These are phyloP conservation scores for Apiospora malaysiana DNA, from an alignment of 2,329 filamentous ascomycete species.

Conservation along the genomic window DNA sequence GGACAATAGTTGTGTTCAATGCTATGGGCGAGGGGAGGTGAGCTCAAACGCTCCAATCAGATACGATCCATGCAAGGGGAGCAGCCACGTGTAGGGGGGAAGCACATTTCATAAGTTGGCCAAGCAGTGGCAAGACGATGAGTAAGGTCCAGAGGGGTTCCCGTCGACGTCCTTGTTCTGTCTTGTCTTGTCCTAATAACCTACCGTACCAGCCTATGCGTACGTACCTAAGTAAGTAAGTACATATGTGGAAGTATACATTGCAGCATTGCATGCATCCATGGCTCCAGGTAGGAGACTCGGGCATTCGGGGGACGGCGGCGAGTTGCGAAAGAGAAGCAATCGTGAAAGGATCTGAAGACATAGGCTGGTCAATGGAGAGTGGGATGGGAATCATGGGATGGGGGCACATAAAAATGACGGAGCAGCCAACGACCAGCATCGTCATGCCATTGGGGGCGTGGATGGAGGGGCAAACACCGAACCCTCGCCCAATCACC, in stretches of 20 bases:
- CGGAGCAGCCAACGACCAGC: neutral
- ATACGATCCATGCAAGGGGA: neutral
- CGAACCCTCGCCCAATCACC: too few relatives aligned
- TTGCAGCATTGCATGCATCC: neutral
- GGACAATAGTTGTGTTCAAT: conserved; percentile 1
- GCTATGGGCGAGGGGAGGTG: neutral
- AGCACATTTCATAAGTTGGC: neutral
- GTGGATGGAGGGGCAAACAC: neutral
- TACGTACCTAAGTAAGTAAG: too few relatives aligned
- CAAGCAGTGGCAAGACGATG: neutral
- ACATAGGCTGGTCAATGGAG: neutral
- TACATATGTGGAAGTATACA: neutral
- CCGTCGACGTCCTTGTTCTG: neutral
- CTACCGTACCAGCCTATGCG: too few relatives aligned
- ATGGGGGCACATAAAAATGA: neutral
- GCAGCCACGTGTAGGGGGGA: conserved; percentile 5
- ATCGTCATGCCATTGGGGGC: neutral
- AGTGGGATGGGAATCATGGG: neutral
- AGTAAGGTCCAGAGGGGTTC: conserved; percentile 8
- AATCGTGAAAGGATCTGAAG: neutral
- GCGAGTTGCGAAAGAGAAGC: neutral
- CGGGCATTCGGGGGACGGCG: neutral
- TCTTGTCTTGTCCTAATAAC: too few relatives aligned
- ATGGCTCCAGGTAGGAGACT: neutral
- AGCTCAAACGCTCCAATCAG: conserved; percentile 6